Conservation (phyloP, 164 flowering plant genomes). For the Chloranthus sessilifolius region DNA sequence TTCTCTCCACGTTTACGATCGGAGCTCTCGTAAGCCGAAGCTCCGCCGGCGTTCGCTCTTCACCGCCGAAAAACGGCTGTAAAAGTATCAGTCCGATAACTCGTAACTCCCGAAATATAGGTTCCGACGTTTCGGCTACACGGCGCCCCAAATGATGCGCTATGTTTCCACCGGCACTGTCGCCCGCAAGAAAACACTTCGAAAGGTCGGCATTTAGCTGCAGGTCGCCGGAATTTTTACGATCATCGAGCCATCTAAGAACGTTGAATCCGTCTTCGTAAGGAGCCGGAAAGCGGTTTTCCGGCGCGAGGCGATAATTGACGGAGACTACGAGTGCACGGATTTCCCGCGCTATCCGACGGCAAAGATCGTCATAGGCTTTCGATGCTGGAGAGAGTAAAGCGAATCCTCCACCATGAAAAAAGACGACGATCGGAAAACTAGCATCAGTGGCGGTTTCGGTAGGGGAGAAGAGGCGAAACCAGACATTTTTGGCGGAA, state of each 20-base stretch:
- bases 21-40: constrained; percentile 8
- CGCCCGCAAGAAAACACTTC: constrained; percentile 38
- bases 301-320: constrained; percentile 36
- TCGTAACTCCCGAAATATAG: background rate
- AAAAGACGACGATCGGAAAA: constrained; percentile 25
- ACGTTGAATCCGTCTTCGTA: constrained; percentile 36
- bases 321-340: constrained; percentile 29
- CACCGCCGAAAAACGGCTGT: constrained; percentile 46
- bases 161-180: constrained; percentile 70
- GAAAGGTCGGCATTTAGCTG: constrained; percentile 17
- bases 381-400: constrained; percentile 14
- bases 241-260: constrained; percentile 18
- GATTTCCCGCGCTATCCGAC: constrained; percentile 13
- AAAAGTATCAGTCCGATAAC: constrained; percentile 7
- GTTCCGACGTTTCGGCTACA: background rate
- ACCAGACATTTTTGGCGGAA: constrained; percentile 24
- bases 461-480: constrained; percentile 25
- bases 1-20: constrained; percentile 21
- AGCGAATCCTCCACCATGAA: constrained; percentile 23
- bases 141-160: constrained; percentile 45
- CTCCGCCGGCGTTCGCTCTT: constrained; percentile 44
- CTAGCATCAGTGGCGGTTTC: background rate
- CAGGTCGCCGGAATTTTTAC: background rate
- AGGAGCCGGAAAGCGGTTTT: constrained; percentile 21
- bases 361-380: constrained; percentile 21